Evolutionary conservation across 169 alveolate species (phyloP), one percentile per base, ranked within the genome.

Genomic region (Besnoitia besnoiti): DNA sequence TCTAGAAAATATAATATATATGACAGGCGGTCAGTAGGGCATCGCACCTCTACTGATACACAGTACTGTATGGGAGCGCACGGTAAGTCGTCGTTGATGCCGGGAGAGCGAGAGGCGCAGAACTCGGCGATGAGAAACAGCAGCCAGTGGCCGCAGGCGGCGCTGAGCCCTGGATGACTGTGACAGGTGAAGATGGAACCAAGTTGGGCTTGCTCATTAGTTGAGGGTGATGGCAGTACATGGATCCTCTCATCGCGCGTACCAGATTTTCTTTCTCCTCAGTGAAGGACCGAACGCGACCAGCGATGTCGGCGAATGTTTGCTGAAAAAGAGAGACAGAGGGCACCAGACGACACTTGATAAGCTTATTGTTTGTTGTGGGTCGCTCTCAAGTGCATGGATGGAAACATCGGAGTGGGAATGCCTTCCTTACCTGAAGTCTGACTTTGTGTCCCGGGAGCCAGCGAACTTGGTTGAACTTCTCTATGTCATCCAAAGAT

Each of bases 391-490:
- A 8, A 35, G n/a, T 67, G 47, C 47, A 67, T 8, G 44, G 27
- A 67, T 21, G 24, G 44, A 67, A 30, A 37, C 12, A 7, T 24
- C 7, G 10, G 76, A 61, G 14, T 49, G 14, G 5, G 24, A 49
- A 14, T 14, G 73, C 73, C 0, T 44, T 35, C 27, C 91, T 84
- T 33, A 92, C 94, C 90, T 85, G 89, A 51, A 94, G 85, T 33
- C 95, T 79, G 59, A 97, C 97, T 94, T 97, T 96, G 96, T 97
- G 98, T 3, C 98, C 98, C 0, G 98, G 98, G 51, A 97, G 96
- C 98, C 98, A 97, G 85, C 96, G 94, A 44, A 97, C 96, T 51
- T 95, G 95, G 73, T 96, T 96, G 95, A 95, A 97, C 50, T 94
- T 91, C 94, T 97, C 98, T 50, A 97, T 96, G 85, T 97, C 98